phyloP scores from a whole-genome alignment of 2,329 filamentous ascomycete species.

The Sodiomyces alkalinus region DNA sequence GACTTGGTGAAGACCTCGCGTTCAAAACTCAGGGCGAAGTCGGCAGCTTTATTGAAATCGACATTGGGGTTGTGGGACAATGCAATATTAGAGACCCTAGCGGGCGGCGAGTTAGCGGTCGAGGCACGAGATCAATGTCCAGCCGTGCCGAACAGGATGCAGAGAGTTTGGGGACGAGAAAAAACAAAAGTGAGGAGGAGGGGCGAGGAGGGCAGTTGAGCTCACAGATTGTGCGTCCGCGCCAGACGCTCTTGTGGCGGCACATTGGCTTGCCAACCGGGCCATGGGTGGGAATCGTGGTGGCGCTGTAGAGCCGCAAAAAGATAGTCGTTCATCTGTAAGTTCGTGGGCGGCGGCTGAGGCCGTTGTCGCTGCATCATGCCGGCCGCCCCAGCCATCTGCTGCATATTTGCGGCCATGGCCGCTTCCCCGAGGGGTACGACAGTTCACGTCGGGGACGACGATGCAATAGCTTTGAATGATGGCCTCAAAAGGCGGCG shows the following conservation, averaged over 20 bases:
- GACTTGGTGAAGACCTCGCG: constrained; percentile 29
- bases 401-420: constrained; percentile 46
- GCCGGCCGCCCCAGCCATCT: constrained; percentile 33
- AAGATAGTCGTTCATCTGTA: constrained; percentile 23
- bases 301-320: constrained; percentile 18
- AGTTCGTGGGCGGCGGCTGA: constrained; percentile 17
- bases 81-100: constrained; percentile 35
- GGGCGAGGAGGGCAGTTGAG: too few relatives aligned
- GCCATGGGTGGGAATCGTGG: constrained; percentile 4
- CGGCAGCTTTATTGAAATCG: constrained; percentile 25
- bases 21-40: constrained; percentile 30
- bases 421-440: constrained; percentile 20
- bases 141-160: not conserved
- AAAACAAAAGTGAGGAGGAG: not conserved
- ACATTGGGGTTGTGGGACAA: constrained; percentile 24
- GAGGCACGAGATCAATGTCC: constrained; percentile 2
- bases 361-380: constrained; percentile 27
- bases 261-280: constrained; percentile 22
- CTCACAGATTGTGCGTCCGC: constrained; percentile 27
- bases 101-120: too few relatives aligned
- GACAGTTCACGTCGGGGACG: too few relatives aligned
- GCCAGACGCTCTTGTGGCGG: constrained; percentile 25
- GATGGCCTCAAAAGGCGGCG: too few relatives aligned
- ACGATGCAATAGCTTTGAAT: too few relatives aligned
- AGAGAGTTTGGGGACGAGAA: constrained; percentile 1